Conservation (phyloP, 1,284 basidiomycete genomes). For the Puccinia coronata region DNA sequence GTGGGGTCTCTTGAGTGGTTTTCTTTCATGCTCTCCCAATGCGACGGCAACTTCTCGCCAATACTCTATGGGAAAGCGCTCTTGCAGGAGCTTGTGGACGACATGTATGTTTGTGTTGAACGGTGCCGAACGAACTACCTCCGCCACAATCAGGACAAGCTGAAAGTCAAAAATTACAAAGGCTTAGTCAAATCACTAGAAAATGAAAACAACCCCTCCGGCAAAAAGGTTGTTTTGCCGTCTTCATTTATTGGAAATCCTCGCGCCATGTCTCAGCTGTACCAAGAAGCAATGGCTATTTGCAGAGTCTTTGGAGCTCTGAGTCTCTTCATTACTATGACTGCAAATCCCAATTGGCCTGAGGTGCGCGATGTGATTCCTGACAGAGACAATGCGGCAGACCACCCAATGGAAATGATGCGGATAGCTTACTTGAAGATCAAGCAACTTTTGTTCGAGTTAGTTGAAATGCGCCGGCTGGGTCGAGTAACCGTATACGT, state of each 20-base stretch:
- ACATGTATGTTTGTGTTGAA: slow-evolving; percentile 30
- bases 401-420: not conserved
- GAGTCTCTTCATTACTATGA: slow-evolving; percentile 61
- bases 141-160: not conserved
- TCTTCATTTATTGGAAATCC: slow-evolving; percentile 59
- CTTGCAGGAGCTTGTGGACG: slow-evolving; percentile 7
- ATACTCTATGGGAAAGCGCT: not conserved
- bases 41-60: not conserved
- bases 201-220: slow-evolving; percentile 43
- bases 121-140: not conserved
- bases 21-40: not conserved
- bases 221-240: slow-evolving; percentile 56
- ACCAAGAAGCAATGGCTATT: slow-evolving; percentile 60
- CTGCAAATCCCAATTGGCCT: slow-evolving; percentile 59
- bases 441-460: not conserved
- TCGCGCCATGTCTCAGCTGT: slow-evolving; percentile 59
- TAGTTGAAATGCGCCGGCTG: not conserved
- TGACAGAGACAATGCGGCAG: not conserved
- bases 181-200: not conserved
- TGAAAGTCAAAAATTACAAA: not conserved
- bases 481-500: not conserved
- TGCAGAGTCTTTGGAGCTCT: slow-evolving; percentile 57
- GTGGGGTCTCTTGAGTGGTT: not conserved
- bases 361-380: not conserved
- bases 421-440: not conserved